These are phyloP conservation scores for Camellia oleifera DNA, from an alignment of 179 eudicot species.

Conservation along the genomic window DNA sequence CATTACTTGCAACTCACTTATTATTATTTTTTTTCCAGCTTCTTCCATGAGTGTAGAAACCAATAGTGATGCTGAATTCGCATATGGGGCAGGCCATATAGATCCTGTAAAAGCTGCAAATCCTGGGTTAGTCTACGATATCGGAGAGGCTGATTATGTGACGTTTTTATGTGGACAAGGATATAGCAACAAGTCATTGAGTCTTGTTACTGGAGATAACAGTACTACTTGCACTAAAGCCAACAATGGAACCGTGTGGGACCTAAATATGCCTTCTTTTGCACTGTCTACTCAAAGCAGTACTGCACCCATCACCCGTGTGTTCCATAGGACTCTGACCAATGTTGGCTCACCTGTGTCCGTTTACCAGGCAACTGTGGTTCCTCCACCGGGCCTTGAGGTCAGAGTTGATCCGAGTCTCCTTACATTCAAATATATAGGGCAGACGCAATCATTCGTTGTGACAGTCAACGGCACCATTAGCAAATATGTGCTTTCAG, in stretches of 20 bases:
- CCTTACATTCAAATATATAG: conserved; percentile 12
- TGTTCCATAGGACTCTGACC: conserved; percentile 21
- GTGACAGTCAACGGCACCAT: not conserved
- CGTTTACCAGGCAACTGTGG: conserved; percentile 14
- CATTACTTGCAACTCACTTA: not conserved
- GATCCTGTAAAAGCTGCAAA: conserved; percentile 21
- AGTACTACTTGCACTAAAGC: conserved; percentile 6
- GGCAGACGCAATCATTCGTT: conserved; percentile 8
- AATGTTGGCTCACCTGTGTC: conserved; percentile 28
- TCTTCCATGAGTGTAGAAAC: conserved; percentile 21
- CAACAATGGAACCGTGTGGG: conserved; percentile 13
- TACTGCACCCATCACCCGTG: not conserved
- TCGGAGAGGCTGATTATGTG: conserved; percentile 18
- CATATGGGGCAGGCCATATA: conserved; percentile 34
- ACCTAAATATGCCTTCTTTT: conserved; percentile 28
- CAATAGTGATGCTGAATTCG: conserved; percentile 28
- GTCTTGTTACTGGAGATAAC: conserved; percentile 1
- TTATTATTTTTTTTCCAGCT: conserved; percentile 12
- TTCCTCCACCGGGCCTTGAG: not conserved
- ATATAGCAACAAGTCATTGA: not conserved
- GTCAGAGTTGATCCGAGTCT: conserved; percentile 19
- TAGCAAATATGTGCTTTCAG: conserved; percentile 7
- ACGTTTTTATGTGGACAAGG: conserved; percentile 25
- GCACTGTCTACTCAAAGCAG: not conserved
- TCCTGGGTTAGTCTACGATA: conserved; percentile 28